A percentile compares a stretch with the other conserved stretches of the same genome.
Conservation (phyloP, 2,329 filamentous ascomycete genomes). For the Hortaea werneckii region DNA sequence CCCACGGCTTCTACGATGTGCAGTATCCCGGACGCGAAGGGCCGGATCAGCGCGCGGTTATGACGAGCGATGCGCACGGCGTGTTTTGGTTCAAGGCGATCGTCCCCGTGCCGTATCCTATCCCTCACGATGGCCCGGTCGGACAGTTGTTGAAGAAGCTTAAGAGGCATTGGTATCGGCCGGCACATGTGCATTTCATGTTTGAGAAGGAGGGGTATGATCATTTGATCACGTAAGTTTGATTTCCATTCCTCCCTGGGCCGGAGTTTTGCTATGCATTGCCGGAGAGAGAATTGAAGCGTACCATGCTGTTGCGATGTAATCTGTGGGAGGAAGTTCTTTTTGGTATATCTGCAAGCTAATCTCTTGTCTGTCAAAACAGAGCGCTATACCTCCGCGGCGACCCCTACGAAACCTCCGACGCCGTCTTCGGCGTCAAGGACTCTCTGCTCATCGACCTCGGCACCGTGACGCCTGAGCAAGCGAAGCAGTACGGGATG, state of each 20-base stretch:
- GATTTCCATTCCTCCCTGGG: neutral
- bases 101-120: slow-evolving; percentile 74
- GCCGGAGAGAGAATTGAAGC: slow-evolving; percentile 77
- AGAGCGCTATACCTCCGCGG: slow-evolving; percentile 68
- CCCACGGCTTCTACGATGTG: slow-evolving; percentile 71
- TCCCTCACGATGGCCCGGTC: slow-evolving; percentile 75
- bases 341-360: too few relatives aligned
- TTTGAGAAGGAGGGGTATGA: slow-evolving; percentile 72
- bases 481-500: slow-evolving; percentile 52
- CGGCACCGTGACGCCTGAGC: slow-evolving; percentile 41
- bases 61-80: slow-evolving; percentile 60
- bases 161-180: slow-evolving; percentile 66
- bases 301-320: slow-evolving; percentile 60
- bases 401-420: slow-evolving; percentile 72
- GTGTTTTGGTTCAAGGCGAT: slow-evolving; percentile 79
- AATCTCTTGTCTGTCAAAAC: neutral
- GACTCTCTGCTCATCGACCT: slow-evolving; percentile 63
- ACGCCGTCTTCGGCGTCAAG: slow-evolving; percentile 82
- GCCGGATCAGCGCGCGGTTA: slow-evolving; percentile 63
- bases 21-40: slow-evolving; percentile 55
- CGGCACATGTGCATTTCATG: slow-evolving; percentile 81
- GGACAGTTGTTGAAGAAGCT: slow-evolving; percentile 57
- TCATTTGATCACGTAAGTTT: slow-evolving; percentile 66
- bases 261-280: slow-evolving; percentile 59
- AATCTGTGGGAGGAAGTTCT: too few relatives aligned